These are phyloP conservation scores for Cucumis sativus DNA, from an alignment of 306 rosid genomes.

Conservation along the genomic window Cucumber_9930_V3 NC_026657.2:3204501-3205000, in stretches of 20 bases:
- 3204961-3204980: no score
- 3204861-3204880: no score
- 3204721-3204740: conserved; percentile 1
- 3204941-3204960: no score
- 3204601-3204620: background rate
- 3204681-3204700: background rate
- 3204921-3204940: no score
- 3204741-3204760: background rate
- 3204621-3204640: background rate
- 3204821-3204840: background rate
- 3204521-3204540: background rate
- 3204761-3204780: background rate
- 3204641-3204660: background rate
- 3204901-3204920: no score
- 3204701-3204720: background rate
- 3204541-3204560: background rate
- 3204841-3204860: background rate
- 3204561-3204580: background rate
- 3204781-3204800: background rate
- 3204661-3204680: background rate
- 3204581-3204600: conserved; percentile 7
- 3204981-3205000: no score
- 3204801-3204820: background rate
- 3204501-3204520: background rate
- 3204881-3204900: no score